Evolutionary conservation across 2,329 filamentous ascomycete species (phyloP), one percentile per base, ranked within the genome.

Genomic region (Sphaerostilbella broomeana): DNA sequence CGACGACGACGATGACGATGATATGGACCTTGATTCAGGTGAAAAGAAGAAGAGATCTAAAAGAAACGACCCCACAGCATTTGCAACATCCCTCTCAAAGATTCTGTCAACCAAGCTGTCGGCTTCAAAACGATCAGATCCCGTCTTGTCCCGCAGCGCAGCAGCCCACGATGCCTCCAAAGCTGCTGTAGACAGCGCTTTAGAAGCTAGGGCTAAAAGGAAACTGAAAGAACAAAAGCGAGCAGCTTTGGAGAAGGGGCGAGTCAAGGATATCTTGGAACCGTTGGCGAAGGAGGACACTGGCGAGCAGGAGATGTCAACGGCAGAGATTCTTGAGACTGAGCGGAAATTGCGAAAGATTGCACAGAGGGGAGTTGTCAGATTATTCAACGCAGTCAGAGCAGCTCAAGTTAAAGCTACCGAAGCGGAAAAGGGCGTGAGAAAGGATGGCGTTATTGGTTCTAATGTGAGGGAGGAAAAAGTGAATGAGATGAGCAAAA

Each of bases 401-500:
- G 86, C 86, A 16, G 89, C 92, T 11, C 92, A 98, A 64, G 84
- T 95, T 42, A 86, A 89, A 62, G 89, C 84, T 3, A 77, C 82
- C 43, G 81, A 90, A 62, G 84, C 87, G 5, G 81, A 84, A 57
- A 77, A 71, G 60, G 76, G 77, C 49, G 74, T 79, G 34, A 76
- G 77, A 61, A 79, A 78, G 50, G 76, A 81, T 45, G 85, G 87
- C 4, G 69, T 94, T 1, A 75, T 95, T 21, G 90, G 90, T 2
- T 79, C 87, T 55, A 76, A 75, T 46, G 79, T 84, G 61, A 78
- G 87, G 49, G 84, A 94, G 64, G 87, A 94, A 64, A 88, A 84
- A 67, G 72, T 94, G 37, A 92, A 86, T 49, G 89, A 97, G 70
- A 92, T 98, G 81, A 94, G 84, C 61, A 94, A 94, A 68, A 86